Evolutionary conservation across 1,139 yeast genomes (phyloP).

Genomic region (Candida tetrigidarum): DNA sequence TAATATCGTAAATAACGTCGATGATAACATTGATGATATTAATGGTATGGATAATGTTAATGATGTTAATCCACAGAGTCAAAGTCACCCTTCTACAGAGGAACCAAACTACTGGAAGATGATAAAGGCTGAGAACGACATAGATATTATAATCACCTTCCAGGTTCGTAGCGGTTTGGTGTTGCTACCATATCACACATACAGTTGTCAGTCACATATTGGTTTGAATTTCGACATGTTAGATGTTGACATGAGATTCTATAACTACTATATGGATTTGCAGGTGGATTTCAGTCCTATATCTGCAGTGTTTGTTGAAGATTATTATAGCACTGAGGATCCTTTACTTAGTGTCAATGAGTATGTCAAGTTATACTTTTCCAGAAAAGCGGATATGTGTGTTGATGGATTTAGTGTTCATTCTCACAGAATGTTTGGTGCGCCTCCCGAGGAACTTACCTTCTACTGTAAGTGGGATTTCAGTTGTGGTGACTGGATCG

Average conservation of each 20-base stretch:
- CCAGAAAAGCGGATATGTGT: slow-evolving; percentile 33
- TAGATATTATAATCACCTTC: slow-evolving; percentile 75
- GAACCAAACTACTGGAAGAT: slow-evolving; percentile 43
- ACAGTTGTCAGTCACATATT: slow-evolving; percentile 65
- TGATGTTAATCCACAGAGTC: too few relatives aligned
- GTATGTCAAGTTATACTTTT: slow-evolving; percentile 27
- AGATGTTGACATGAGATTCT: slow-evolving; percentile 79
- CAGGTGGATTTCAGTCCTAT: slow-evolving; percentile 62
- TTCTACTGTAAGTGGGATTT: slow-evolving; percentile 92
- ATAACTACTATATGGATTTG: slow-evolving; percentile 91
- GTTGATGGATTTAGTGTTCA: slow-evolving; percentile 73
- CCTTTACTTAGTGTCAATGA: slow-evolving; percentile 29
- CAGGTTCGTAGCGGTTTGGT: slow-evolving; percentile 71
- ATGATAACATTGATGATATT: too few relatives aligned
- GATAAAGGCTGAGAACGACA: slow-evolving; percentile 66
- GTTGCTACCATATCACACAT: slow-evolving; percentile 73
- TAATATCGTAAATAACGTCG: slow-evolving; percentile 11
- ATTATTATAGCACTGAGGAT: slow-evolving; percentile 22
- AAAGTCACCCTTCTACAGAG: slow-evolving; percentile 9
- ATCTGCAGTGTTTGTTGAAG: slow-evolving; percentile 34
- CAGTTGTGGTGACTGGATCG: slow-evolving; percentile 58
- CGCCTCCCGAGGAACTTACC: slow-evolving; percentile 88
- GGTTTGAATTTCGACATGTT: slow-evolving; percentile 67
- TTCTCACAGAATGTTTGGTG: slow-evolving; percentile 91
- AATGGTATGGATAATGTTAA: too few relatives aligned